These are phyloP conservation scores for Pyrenophora graminea DNA, from an alignment of 2,329 filamentous ascomycete genomes.

Conservation along the genomic window DNA sequence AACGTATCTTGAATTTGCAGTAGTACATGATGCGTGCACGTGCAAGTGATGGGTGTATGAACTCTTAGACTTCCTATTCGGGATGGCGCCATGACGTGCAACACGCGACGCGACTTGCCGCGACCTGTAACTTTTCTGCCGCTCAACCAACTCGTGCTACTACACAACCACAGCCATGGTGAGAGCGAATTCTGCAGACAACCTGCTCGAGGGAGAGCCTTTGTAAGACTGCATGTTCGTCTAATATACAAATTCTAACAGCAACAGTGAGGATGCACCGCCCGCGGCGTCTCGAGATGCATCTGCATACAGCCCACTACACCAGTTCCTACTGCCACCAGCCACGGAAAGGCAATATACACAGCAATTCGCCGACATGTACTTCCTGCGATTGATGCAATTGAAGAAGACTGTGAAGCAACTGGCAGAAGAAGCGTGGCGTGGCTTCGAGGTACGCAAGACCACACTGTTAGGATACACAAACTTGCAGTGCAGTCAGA, in stretches of 20 bases:
- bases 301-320: constrained; percentile 73
- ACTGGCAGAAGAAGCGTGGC: constrained; percentile 76
- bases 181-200: constrained; percentile 23
- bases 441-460: constrained; percentile 64
- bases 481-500: not conserved
- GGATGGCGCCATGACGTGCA: constrained; percentile 21
- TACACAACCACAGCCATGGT: constrained; percentile 18
- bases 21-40: not conserved
- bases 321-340: constrained; percentile 73
- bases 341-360: constrained; percentile 72
- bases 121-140: not conserved
- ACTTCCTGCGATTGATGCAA: constrained; percentile 86
- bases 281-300: constrained; percentile 33
- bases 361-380: constrained; percentile 97
- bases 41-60: not conserved
- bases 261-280: constrained; percentile 32
- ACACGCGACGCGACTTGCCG: constrained; percentile 23
- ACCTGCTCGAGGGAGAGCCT: constrained; percentile 33
- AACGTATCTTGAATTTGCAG: not conserved
- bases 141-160: not conserved
- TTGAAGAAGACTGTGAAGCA: constrained; percentile 82
- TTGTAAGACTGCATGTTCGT: constrained; percentile 27
- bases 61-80: constrained; percentile 23
- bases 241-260: constrained; percentile 14
- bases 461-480: not conserved